These are phyloP conservation scores for Xylariaceae sp. DNA, from an alignment of 2,329 filamentous ascomycete genomes.

Conservation along the genomic window DNA sequence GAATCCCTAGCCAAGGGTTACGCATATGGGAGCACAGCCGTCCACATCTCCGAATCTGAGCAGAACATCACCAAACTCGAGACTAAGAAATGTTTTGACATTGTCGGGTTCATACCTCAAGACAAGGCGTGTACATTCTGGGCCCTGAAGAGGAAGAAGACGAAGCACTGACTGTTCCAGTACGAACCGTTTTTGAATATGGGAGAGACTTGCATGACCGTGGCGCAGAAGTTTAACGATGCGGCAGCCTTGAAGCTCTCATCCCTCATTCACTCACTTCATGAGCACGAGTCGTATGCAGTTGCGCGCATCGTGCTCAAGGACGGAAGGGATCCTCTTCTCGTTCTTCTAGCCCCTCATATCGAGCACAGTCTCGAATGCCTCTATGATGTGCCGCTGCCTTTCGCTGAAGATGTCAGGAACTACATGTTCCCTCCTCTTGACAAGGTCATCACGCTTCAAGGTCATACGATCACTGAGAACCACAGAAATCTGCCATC, in stretches of 20 bases:
- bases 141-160: too few species aligned
- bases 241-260: slow-evolving; percentile 79
- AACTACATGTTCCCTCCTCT: slow-evolving; percentile 87
- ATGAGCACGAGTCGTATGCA: slow-evolving; percentile 77
- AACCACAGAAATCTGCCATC: slow-evolving; percentile 78
- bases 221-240: slow-evolving; percentile 71
- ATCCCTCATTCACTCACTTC: slow-evolving; percentile 80
- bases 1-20: slow-evolving; percentile 90
- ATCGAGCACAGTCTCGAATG: slow-evolving; percentile 77
- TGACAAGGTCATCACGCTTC: slow-evolving; percentile 81
- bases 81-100: slow-evolving; percentile 65
- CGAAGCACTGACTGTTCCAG: too few species aligned
- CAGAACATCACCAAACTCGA: slow-evolving; percentile 83
- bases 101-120: slow-evolving; percentile 77
- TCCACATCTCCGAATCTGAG: slow-evolving; percentile 81
- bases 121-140: slow-evolving; percentile 46
- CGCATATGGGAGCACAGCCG: slow-evolving; percentile 84
- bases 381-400: slow-evolving; percentile 80
- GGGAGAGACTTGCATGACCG: slow-evolving; percentile 70
- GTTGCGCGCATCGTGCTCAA: slow-evolving; percentile 81
- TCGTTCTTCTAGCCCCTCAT: slow-evolving; percentile 72
- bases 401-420: slow-evolving; percentile 87
- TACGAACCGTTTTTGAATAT: slow-evolving; percentile 82
- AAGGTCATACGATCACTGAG: slow-evolving; percentile 68
- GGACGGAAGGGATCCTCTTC: slow-evolving; percentile 67